phyloP scores from a whole-genome alignment of 163 green algal species.

The Volvox carteri region DNA sequence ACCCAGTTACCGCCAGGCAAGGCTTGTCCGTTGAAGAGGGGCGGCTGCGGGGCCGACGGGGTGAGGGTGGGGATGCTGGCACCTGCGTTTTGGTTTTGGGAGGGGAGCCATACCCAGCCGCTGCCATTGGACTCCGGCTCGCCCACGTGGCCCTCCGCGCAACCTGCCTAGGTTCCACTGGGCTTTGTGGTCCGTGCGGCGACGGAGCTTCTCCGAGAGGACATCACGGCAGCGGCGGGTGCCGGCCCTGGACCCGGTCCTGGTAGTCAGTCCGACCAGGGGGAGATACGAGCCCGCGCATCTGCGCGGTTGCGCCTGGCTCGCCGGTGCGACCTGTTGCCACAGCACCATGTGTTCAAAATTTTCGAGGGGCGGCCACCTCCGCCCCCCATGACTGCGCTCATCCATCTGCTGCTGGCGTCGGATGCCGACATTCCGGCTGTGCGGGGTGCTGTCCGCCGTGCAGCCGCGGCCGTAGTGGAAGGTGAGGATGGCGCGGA shows the following conservation, averaged over 20 bases:
- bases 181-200: slow-evolving; percentile 52
- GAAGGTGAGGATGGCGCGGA: not conserved
- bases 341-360: slow-evolving; percentile 57
- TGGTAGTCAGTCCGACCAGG: not conserved
- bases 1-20: too few relatives aligned
- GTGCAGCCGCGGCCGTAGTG: not conserved
- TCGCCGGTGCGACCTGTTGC: slow-evolving; percentile 48
- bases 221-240: not conserved
- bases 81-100: too few relatives aligned
- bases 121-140: too few relatives aligned
- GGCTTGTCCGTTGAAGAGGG: too few relatives aligned
- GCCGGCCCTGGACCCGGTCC: not conserved
- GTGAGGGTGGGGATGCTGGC: too few relatives aligned
- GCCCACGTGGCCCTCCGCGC: too few relatives aligned
- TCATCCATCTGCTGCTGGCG: slow-evolving; percentile 16
- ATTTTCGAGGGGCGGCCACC: slow-evolving; percentile 25
- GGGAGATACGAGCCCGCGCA: slow-evolving; percentile 10
- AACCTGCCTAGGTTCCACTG: slow-evolving; percentile 64
- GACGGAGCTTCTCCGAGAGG: not conserved
- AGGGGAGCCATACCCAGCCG: too few relatives aligned
- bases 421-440: not conserved
- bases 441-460: not conserved
- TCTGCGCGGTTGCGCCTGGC: slow-evolving; percentile 49
- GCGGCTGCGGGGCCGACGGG: too few relatives aligned
- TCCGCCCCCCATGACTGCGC: not conserved